These are phyloP conservation scores for Solanum clarkiae DNA, from an alignment of 257 asterid species.

Conservation along the genomic window DNA sequence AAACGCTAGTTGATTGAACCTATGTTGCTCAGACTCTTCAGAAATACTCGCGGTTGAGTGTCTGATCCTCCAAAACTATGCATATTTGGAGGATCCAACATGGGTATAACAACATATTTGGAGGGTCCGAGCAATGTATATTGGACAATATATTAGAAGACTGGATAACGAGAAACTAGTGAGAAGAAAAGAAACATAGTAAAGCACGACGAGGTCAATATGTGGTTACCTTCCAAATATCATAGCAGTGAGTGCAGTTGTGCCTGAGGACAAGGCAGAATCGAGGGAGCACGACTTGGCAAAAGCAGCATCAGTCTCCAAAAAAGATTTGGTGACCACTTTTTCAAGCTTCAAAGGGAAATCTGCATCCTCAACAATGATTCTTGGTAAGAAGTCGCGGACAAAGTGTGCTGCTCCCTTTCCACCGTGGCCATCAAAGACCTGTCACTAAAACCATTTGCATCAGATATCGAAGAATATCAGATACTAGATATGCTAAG, in stretches of 20 bases:
- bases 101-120: neutral
- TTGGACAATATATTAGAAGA: neutral
- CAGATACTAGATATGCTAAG: neutral
- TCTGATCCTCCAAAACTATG: neutral
- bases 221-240: constrained; percentile 61
- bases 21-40: neutral
- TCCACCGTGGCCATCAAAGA: constrained; percentile 94
- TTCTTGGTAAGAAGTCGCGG: constrained; percentile 71
- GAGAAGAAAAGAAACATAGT: neutral
- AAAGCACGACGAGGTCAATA: neutral
- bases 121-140: neutral
- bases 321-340: constrained; percentile 64
- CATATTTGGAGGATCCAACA: neutral
- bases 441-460: constrained; percentile 38
- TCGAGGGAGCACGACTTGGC: constrained; percentile 60
- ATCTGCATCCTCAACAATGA: constrained; percentile 71
- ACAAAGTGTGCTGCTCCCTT: constrained; percentile 78
- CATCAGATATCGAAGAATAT: constrained; percentile 2
- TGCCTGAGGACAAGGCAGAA: constrained; percentile 69
- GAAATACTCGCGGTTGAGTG: neutral
- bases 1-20: neutral
- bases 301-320: constrained; percentile 67
- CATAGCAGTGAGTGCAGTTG: constrained; percentile 89
- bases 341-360: constrained; percentile 80
- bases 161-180: neutral